phyloP scores from a whole-genome alignment of 208 protist genomes.

The Acanthamoeba quina region DNA sequence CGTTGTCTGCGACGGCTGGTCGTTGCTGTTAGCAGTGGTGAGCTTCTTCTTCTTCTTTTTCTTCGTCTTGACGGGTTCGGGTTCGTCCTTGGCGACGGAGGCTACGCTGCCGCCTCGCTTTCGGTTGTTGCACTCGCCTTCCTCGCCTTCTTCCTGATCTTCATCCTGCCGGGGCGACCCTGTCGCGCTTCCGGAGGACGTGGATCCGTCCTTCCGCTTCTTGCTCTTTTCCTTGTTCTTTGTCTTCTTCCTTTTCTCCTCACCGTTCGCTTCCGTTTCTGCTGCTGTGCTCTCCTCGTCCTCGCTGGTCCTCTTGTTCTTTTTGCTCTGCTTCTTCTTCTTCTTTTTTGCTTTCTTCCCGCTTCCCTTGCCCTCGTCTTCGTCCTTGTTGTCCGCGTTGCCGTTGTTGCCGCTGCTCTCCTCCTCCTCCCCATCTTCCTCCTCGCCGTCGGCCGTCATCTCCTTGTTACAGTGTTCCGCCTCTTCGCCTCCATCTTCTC shows the following conservation, averaged over 20 bases:
- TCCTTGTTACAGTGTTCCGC: background rate
- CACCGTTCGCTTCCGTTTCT: background rate
- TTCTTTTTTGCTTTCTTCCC: background rate
- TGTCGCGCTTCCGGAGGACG: background rate
- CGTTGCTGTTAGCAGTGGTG: no score
- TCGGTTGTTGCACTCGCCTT: background rate
- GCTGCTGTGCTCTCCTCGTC: background rate
- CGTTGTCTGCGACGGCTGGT: background rate
- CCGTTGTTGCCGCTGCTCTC: background rate
- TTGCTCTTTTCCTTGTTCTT: background rate
- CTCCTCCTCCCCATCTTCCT: background rate
- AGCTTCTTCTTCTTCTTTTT: background rate
- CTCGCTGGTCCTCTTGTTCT: background rate
- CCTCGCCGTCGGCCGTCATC: background rate
- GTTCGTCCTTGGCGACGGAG: background rate
- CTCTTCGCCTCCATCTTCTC: background rate
- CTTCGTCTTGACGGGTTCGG: background rate
- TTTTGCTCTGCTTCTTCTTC: background rate
- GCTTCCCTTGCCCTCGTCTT: background rate
- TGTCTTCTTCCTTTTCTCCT: background rate
- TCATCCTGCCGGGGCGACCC: background rate
- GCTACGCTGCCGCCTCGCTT: background rate
- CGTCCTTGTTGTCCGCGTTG: background rate
- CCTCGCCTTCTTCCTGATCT: background rate
- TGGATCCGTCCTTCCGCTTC: background rate